Evolutionary conservation across 2,329 filamentous ascomycete genomes (phyloP), one percentile per base, ranked within the genome.

Genomic region (Emydomyces testavorans): DNA sequence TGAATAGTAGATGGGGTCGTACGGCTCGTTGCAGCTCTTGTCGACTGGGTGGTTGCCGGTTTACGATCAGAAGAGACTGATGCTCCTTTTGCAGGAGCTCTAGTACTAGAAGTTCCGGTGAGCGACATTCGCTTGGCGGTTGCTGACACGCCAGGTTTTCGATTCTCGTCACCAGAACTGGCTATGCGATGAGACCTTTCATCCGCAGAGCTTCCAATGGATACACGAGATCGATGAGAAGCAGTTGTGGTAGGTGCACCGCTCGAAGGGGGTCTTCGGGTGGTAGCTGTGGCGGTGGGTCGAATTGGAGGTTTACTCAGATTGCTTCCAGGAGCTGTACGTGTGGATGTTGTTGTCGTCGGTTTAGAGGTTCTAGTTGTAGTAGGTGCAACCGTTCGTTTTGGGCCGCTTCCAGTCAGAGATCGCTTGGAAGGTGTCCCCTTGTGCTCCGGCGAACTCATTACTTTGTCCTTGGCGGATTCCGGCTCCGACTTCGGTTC

Each of bases 111-210:
- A 10, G 61, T 65, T 3, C 67, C 62, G 6, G 61, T 65, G 46
- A 71, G 58, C 4, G 69, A 71, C 61, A 68, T 66, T 37, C 68
- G 62, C 58, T 71, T 72, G 34, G 67, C 66, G 6, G 62, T 60
- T 20, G 64, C 59, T 8, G 66, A 65, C 45, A 71, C 67, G 4
- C 65, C 66, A 47, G 54, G 52, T 48, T 53, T 60, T 44, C 60
- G 64, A 51, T 62, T 66, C 52, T 71, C 69, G 50, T 71, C 69
- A 13, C 67, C 65, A 1, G 68, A 71, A 51, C 67, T 71, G 10
- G 63, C 60, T 31, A 69, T 58, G 6, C 62, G 66, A 28, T 61
- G 63, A 31, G 60, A 52, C 51, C 66, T 68, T 52, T 70, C 67
- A 50, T 69, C 67, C 6, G 67, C 65, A 13, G 67, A 69, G 54